Evolutionary conservation across 495 filamentous ascomycete species (phyloP).

Genomic region (Aspergillus avenaceus): DNA sequence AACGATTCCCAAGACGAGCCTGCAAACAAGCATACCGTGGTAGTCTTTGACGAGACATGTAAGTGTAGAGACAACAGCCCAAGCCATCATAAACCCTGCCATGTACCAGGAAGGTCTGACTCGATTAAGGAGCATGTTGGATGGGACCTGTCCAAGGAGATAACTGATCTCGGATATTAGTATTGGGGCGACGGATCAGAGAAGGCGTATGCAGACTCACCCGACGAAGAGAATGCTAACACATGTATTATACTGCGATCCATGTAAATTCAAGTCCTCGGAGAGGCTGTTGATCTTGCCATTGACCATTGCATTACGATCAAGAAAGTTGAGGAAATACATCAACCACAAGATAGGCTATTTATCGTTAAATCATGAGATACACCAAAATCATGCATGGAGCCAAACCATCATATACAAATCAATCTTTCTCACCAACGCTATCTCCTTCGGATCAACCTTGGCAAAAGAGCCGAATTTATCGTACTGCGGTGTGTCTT

Average conservation of each 20-base stretch:
- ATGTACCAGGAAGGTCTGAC: constrained; percentile 27
- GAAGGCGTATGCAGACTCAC: too few species aligned
- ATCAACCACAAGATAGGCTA: constrained; percentile 40
- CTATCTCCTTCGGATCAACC: constrained; percentile 11
- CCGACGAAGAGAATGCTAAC: constrained; percentile 56
- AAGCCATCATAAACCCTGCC: constrained; percentile 42
- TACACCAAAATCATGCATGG: background rate
- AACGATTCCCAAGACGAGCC: constrained; percentile 39
- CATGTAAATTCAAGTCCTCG: constrained; percentile 37
- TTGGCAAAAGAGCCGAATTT: constrained; percentile 7
- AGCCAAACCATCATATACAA: constrained; percentile 35
- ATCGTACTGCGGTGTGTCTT: constrained; percentile 6
- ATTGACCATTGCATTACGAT: constrained; percentile 38
- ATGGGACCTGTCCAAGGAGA: constrained; percentile 49
- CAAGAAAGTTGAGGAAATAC: constrained; percentile 50
- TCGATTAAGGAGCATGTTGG: constrained; percentile 54
- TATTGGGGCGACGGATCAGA: too few species aligned
- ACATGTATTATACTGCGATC: constrained; percentile 48
- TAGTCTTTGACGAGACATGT: constrained; percentile 41
- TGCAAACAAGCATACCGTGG: constrained; percentile 32
- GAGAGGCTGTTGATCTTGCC: constrained; percentile 36
- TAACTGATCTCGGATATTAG: constrained; percentile 24
- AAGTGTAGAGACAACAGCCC: constrained; percentile 43
- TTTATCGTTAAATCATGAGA: background rate
- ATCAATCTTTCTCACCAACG: constrained; percentile 44